Evolutionary conservation across 768 basidiomycete species (phyloP), one percentile per base, ranked within the genome.

Genomic region (Boletus vermiculosoides): DNA sequence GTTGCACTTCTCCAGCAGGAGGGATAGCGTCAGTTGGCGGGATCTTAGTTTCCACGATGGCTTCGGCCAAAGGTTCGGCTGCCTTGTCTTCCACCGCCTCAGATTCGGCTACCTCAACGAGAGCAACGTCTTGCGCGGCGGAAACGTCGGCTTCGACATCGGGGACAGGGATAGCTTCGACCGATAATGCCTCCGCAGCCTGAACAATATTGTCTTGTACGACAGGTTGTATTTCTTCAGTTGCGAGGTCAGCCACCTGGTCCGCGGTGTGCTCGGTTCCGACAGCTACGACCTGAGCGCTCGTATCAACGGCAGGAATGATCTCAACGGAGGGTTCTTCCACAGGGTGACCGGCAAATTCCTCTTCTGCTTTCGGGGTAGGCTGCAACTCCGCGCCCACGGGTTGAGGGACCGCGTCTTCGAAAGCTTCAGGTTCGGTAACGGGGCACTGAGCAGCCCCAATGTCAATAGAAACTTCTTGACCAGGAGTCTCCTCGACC

Each of bases 401-500:
- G 12, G 48, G 16, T 28, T 54, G 55, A 31, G 28, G 22, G 44
- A 46, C 51, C 25, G 41, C 45, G 33, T 49, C 47, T 10, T 42
- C 48, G 10, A 41, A 4, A n/a, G 15, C 31, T 18, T 54, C 42
- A 18, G 31, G 47, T 22, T 45, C 42, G 5, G 40, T 10, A 45
- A 40, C 31, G 37, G 50, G 42, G 54, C 20, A 13, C 41, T 50
- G 56, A 20, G 46, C 16, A 39, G 33, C 22, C 22, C 42, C 58
- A 20, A 8, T 13, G 10, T 42, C 41, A 54, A 25, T 52, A 33
- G 45, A 47, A 46, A 18, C 36, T 12, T 53, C 67, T 40, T 30
- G 52, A 6, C 55, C 25, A 49, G 59, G 55, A 9, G 64, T 67
- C 47, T 63, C 66, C 28, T 58, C 58, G 18, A 57, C 58, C 15